These are phyloP conservation scores for Ceriops tagal DNA, from an alignment of 345 rosid genomes.

Conservation along the genomic window DNA sequence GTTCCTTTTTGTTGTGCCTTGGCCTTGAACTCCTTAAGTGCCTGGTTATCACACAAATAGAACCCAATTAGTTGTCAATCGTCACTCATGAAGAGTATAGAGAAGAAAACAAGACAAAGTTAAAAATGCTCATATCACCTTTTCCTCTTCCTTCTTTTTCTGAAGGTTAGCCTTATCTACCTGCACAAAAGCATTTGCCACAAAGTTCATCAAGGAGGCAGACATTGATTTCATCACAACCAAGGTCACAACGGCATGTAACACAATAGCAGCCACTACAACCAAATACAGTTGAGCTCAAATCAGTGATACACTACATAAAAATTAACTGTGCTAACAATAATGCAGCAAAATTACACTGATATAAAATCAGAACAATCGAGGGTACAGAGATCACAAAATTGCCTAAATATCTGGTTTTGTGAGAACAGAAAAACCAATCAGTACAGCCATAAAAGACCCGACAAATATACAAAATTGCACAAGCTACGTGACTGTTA, in stretches of 20 bases:
- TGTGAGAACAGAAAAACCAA: too few species aligned
- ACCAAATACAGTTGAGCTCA: not conserved
- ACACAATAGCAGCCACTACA: not conserved
- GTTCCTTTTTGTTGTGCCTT: conserved; percentile 79
- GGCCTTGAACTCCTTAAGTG: conserved; percentile 76
- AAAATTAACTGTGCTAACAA: not conserved
- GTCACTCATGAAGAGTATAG: not conserved
- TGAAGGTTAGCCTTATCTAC: conserved; percentile 54
- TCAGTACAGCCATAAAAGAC: too few species aligned
- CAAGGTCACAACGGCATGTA: not conserved
- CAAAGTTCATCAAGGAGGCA: not conserved
- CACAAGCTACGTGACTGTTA: too few species aligned
- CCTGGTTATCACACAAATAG: conserved; percentile 37
- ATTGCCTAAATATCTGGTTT: too few species aligned
- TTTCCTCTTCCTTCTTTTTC: conserved; percentile 80
- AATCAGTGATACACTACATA: not conserved
- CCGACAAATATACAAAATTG: too few species aligned
- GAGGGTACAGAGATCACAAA: not conserved
- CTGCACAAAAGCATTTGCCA: conserved; percentile 26
- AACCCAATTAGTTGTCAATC: not conserved
- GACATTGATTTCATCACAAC: not conserved
- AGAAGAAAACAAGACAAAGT: not conserved
- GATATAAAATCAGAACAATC: not conserved
- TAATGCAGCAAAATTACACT: not conserved
- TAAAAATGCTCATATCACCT: conserved; percentile 28